Evolutionary conservation across 192 early-diverging fungal genomes (phyloP), one percentile per base, ranked within the genome.

Genomic region (Umbelopsis ramanniana): DNA sequence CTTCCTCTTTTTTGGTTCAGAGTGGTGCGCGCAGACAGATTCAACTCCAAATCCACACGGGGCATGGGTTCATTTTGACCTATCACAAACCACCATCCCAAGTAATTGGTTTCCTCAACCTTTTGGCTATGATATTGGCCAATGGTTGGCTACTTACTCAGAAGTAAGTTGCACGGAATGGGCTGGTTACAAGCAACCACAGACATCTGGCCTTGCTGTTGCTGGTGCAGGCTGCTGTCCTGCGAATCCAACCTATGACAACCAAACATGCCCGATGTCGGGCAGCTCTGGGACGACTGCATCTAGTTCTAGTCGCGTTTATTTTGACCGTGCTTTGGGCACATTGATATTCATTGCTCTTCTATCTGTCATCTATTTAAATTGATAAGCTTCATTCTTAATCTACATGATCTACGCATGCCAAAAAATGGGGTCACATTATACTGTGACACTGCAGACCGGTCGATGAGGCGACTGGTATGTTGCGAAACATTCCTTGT

Each of bases 21-120:
- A 72, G 43, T 72, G 71, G 71, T 72, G 71, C 54, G 48, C 71
- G 3, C 71, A 72, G 43, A 72, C 71, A 55, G 71, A 72, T 26
- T 52, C 71, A 7, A 29, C 22, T 21, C 71, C 71, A 6, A 72
- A 72, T 26, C 48, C 29, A 26, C 54, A 72, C 43, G 71, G 71
- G 14, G 54, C 71, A 10, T 72, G 50, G 50, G 54, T 72, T 9
- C 71, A 72, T 55, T 72, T 72, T 57, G 71, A 72, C 24, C 21
- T 72, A 6, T 35, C 52, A 8, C 52, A 72, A 45, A 35, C 29
- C 0, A 23, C 52, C 1, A 37, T 72, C 21, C 71, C 71, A 29
- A 26, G 35, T 24, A 29, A 72, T 40, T 72, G 50, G 19, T 72
- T 53, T 29, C 71, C 71, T 60, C 26, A 72, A 29, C 71, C 71